Conservation (phyloP, 805 yeast genomes). For the Starmera quercuum region DNA sequence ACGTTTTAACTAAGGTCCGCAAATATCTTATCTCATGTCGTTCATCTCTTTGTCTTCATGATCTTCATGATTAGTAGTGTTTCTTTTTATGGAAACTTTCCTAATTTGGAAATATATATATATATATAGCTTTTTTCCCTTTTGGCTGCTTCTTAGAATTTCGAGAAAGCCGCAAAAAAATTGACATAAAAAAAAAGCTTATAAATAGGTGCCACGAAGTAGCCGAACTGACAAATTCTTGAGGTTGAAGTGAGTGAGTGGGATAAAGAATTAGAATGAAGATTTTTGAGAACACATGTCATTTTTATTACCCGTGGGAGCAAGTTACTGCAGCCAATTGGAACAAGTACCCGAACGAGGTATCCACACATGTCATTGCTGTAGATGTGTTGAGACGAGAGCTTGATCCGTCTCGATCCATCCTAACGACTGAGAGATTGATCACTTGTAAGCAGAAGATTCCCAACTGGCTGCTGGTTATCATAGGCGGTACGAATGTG, state of each 20-base stretch:
- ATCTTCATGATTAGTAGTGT: no score
- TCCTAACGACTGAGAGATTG: slow-evolving; percentile 73
- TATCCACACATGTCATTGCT: slow-evolving; percentile 85
- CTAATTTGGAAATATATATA: background rate
- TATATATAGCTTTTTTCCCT: background rate
- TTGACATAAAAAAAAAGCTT: background rate
- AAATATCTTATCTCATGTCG: no score
- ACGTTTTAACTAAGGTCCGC: no score
- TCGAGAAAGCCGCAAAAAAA: background rate
- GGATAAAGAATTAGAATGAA: no score
- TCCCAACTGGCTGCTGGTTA: slow-evolving; percentile 68
- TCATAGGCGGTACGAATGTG: slow-evolving; percentile 66
- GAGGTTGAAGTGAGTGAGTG: no score
- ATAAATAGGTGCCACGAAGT: no score
- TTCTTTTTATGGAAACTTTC: no score
- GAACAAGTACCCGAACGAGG: slow-evolving; percentile 94
- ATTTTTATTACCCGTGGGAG: slow-evolving; percentile 84
- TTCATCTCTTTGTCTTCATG: no score
- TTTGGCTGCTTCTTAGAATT: background rate
- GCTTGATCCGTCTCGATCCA: slow-evolving; percentile 41
- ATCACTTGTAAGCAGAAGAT: slow-evolving; percentile 84
- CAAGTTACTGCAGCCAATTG: slow-evolving; percentile 94
- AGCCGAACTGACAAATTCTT: no score
- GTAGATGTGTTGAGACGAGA: slow-evolving; percentile 83
- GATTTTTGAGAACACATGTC: slow-evolving; percentile 62